Percentiles rank a stretch among this genome's conserved stretches.
Evolutionary conservation across 257 asterid species (phyloP).

Genomic region (Nicotiana knightiana): DNA sequence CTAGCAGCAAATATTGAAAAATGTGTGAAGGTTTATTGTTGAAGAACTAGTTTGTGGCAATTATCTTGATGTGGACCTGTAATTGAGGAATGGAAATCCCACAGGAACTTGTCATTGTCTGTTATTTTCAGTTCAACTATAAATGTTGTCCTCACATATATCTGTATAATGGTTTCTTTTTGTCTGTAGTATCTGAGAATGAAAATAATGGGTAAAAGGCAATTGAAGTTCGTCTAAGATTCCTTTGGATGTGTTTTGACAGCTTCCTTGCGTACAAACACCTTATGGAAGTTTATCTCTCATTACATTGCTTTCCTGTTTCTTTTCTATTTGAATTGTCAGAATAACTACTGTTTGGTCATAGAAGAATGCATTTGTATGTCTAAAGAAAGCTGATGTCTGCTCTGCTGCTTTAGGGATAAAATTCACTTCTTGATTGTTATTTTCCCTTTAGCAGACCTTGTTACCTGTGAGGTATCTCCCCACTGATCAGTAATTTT

Average conservation of each 20-base stretch:
- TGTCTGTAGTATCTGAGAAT: background rate
- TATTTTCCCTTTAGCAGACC: background rate
- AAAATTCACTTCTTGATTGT: background rate
- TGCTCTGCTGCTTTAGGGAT: background rate
- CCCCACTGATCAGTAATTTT: background rate
- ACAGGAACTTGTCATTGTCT: background rate
- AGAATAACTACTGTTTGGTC: background rate
- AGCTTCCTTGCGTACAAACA: background rate
- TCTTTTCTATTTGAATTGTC: background rate
- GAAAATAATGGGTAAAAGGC: background rate
- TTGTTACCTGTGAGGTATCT: background rate
- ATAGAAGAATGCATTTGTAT: background rate
- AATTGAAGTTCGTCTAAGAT: background rate
- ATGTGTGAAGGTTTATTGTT: background rate
- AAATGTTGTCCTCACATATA: background rate
- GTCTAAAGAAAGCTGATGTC: slow-evolving; percentile 6
- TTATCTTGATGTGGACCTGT: background rate
- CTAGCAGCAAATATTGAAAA: background rate
- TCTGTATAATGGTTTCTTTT: background rate
- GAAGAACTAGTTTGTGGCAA: background rate
- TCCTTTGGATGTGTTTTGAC: background rate
- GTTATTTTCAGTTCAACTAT: background rate
- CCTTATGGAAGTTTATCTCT: background rate
- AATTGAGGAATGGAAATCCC: background rate
- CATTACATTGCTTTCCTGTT: background rate